Evolutionary conservation across 1,284 basidiomycete species (phyloP).

Genomic region (Puccinia horiana): DNA sequence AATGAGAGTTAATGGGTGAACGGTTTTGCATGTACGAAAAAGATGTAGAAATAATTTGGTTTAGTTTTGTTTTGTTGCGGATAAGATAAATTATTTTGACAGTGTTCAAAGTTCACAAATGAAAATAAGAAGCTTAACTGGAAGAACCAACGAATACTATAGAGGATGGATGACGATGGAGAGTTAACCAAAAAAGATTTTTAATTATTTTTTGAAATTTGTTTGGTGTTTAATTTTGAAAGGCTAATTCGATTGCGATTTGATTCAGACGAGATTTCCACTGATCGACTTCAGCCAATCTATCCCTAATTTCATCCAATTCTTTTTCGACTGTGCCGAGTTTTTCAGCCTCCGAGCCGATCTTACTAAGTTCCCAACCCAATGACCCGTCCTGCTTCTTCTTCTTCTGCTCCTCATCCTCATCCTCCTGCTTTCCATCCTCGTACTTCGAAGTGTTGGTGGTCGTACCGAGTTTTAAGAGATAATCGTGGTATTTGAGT

Average conservation of each 20-base stretch:
- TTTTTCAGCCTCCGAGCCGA: constrained; percentile 70
- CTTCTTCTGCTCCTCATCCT: constrained; percentile 56
- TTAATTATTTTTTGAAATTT: too few relatives aligned
- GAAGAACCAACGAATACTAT: too few relatives aligned
- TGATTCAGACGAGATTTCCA: constrained; percentile 59
- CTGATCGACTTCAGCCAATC: constrained; percentile 59
- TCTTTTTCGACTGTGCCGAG: constrained; percentile 66
- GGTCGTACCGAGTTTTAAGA: constrained; percentile 70
- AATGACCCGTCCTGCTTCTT: background rate
- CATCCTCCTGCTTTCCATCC: constrained; percentile 54
- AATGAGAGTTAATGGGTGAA: too few relatives aligned
- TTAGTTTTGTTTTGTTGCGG: too few relatives aligned
- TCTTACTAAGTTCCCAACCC: constrained; percentile 69
- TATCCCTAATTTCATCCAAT: constrained; percentile 58
- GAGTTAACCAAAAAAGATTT: too few relatives aligned
- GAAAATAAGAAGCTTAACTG: too few relatives aligned
- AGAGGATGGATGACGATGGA: too few relatives aligned
- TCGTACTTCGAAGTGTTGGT: constrained; percentile 53
- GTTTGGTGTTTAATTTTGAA: constrained; percentile 51
- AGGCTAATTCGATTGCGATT: constrained; percentile 59
- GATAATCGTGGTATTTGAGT: constrained; percentile 77
- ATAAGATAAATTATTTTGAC: too few relatives aligned
- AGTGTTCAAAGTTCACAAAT: too few relatives aligned
- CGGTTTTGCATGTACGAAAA: too few relatives aligned
- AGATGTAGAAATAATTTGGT: too few relatives aligned